phyloP scores from a whole-genome alignment of 495 filamentous ascomycete species.

The Podospora pseudoanserina region DNA sequence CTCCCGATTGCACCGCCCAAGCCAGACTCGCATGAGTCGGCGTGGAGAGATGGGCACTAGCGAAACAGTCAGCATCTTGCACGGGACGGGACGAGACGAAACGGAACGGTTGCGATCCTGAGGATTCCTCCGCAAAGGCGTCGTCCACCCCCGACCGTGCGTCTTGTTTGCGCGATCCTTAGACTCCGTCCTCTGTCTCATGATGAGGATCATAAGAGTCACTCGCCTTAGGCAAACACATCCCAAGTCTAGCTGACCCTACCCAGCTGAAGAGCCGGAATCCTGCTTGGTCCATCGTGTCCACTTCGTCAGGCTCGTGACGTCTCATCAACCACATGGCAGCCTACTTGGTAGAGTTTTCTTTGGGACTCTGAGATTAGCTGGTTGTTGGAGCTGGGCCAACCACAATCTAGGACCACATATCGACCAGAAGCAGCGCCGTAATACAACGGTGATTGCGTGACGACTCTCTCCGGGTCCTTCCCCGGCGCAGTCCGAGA shows the following conservation, averaged over 20 bases:
- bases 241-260: background rate
- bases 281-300: background rate
- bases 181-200: background rate
- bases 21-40: background rate
- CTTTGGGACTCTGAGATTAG: background rate
- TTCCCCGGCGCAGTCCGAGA: background rate
- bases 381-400: background rate
- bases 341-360: background rate
- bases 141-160: background rate
- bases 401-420: background rate
- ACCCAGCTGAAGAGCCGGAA: background rate
- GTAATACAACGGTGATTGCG: background rate
- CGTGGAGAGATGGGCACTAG: background rate
- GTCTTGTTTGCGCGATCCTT: background rate
- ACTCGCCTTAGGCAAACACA: background rate
- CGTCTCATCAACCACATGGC: background rate
- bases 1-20: background rate
- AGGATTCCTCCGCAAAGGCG: background rate
- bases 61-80: background rate
- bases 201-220: background rate
- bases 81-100: conserved; percentile 12
- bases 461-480: background rate
- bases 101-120: conserved; percentile 3
- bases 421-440: background rate
- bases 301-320: background rate